Conservation (phyloP, 2,329 filamentous ascomycete species). For the Ceratocystis colombiana region DNA sequence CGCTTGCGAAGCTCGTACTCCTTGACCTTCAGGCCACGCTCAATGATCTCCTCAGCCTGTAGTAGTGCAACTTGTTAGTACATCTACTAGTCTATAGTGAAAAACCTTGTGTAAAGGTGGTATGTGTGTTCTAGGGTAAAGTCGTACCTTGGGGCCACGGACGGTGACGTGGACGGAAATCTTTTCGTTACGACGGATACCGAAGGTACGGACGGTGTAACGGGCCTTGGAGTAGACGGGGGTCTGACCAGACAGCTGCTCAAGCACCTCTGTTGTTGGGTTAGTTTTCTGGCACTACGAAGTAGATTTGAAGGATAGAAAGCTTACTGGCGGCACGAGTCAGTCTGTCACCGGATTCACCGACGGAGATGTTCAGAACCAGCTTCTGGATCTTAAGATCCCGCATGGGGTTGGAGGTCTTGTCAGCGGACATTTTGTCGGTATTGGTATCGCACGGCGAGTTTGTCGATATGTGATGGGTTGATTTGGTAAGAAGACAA, state of each 20-base stretch:
- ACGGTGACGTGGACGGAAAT: slow-evolving; percentile 99
- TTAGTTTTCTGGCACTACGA: slow-evolving; percentile 12
- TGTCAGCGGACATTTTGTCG: slow-evolving; percentile 53
- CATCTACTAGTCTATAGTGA: neutral
- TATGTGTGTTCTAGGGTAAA: neutral
- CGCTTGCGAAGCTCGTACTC: slow-evolving; percentile 99
- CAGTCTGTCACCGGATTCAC: slow-evolving; percentile 99
- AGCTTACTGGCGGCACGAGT: slow-evolving; percentile 74
- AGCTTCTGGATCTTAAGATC: slow-evolving; percentile 99
- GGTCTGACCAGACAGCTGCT: slow-evolving; percentile 98
- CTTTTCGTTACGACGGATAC: slow-evolving; percentile 99
- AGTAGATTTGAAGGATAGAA: neutral
- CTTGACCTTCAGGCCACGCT: slow-evolving; percentile 99
- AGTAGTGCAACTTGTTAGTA: slow-evolving; percentile 28
- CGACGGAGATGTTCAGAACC: slow-evolving; percentile 98
- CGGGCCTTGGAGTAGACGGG: slow-evolving; percentile 99
- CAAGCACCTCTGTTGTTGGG: slow-evolving; percentile 61
- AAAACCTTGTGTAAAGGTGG: neutral
- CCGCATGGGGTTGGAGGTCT: slow-evolving; percentile 96
- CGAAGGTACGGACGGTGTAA: slow-evolving; percentile 99
- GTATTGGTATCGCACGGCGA: slow-evolving; percentile 24
- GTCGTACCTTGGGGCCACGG: slow-evolving; percentile 67
- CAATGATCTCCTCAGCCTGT: slow-evolving; percentile 95
- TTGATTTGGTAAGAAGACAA: slow-evolving; percentile 31
- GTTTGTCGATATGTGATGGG: slow-evolving; percentile 23